phyloP scores from a whole-genome alignment of 495 filamentous ascomycete genomes.

The Hypoxylon crocopeplum region DNA sequence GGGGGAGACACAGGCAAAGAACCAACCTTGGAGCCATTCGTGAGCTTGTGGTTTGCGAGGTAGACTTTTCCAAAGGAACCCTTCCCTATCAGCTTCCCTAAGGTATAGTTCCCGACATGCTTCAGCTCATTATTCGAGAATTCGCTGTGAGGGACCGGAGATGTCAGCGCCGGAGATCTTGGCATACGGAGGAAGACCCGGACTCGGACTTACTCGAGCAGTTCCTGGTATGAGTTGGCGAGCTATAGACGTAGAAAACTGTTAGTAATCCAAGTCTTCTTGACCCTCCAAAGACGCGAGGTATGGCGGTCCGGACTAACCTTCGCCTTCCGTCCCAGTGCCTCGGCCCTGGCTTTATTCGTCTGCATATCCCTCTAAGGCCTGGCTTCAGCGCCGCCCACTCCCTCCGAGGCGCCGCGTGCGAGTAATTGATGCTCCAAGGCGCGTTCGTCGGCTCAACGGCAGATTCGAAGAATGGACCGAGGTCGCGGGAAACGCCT shows the following conservation, averaged over 20 bases:
- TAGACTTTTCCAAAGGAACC: conserved; percentile 99
- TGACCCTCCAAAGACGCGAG: conserved; percentile 4
- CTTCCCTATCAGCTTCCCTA: conserved; percentile 92
- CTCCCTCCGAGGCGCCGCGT: conserved; percentile 23
- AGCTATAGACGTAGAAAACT: conserved; percentile 63
- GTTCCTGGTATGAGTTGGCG: conserved; percentile 93
- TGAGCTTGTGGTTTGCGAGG: conserved; percentile 94
- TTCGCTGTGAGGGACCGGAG: conserved; percentile 64
- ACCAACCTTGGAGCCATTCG: conserved; percentile 94
- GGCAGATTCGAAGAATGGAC: conserved; percentile 1
- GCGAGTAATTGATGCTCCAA: conserved; percentile 8
- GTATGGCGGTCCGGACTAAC: conserved; percentile 54
- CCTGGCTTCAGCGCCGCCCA: conserved; percentile 18
- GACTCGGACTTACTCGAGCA: conserved; percentile 77
- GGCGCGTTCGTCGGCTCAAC: neutral
- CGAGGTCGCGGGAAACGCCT: conserved; percentile 7
- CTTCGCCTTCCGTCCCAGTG: conserved; percentile 93
- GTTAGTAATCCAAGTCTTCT: conserved; percentile 37
- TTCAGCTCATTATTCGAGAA: conserved; percentile 92
- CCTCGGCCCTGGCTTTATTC: conserved; percentile 80
- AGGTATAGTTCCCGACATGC: conserved; percentile 90
- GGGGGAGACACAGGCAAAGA: neutral
- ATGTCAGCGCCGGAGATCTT: conserved; percentile 26
- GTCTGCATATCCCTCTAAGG: conserved; percentile 56
- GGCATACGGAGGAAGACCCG: neutral